Evolutionary conservation across 2,329 filamentous ascomycete species (phyloP).

Genomic region (Emmonsiellopsis sp.): DNA sequence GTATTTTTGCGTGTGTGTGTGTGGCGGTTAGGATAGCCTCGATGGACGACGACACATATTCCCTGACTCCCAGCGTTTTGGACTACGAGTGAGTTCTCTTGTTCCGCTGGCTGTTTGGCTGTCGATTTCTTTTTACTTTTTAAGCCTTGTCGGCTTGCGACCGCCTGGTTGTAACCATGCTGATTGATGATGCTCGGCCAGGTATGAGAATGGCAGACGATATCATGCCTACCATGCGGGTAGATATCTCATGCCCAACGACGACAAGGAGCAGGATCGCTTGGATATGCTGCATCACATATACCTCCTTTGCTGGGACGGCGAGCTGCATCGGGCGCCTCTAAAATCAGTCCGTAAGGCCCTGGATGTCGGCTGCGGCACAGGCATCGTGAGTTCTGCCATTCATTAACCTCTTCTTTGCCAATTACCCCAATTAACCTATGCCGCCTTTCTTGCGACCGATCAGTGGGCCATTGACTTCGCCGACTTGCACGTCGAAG

Average conservation of each 20-base stretch:
- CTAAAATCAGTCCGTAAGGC: conserved; percentile 18
- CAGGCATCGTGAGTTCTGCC: conserved; percentile 26
- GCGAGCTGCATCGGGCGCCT: conserved; percentile 31
- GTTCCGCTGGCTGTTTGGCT: background rate
- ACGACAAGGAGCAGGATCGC: conserved; percentile 37
- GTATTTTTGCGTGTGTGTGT: no score
- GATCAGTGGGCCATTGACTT: conserved; percentile 37
- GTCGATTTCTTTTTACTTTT: background rate
- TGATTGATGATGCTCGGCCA: conserved; percentile 14
- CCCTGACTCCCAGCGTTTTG: conserved; percentile 2
- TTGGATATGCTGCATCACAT: conserved; percentile 33
- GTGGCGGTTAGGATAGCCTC: background rate
- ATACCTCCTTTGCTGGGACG: conserved; percentile 27
- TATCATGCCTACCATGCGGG: conserved; percentile 36
- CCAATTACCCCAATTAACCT: background rate
- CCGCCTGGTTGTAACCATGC: background rate
- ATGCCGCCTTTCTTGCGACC: background rate
- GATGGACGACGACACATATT: conserved; percentile 6
- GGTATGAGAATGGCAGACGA: conserved; percentile 33
- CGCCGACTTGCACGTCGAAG: conserved; percentile 28
- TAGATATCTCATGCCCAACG: conserved; percentile 35
- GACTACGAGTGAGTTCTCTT: conserved; percentile 2
- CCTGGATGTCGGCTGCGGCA: conserved; percentile 44
- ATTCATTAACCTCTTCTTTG: background rate
- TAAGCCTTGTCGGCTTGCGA: background rate